Base-by-base conservation (phyloP, 2,329 filamentous ascomycete genomes). In the Rutstroemia sp. region DNA sequence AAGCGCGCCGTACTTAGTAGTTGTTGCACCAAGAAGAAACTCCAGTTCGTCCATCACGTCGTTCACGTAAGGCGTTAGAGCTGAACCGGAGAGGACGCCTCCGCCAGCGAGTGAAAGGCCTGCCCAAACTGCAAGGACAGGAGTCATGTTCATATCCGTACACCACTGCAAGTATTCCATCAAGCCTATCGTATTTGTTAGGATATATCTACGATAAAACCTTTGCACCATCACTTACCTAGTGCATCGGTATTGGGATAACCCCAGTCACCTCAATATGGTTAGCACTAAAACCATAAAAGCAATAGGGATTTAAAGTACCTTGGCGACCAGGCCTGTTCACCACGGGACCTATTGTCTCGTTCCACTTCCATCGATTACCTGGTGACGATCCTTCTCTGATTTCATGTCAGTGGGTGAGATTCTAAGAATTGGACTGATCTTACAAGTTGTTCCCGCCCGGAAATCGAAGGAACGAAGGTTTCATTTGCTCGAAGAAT, bases 391-490 rank as follows among this genome's bases (percentile, higher is more conserved):
- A 57, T 34, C 58, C 61, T 60, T 64, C 65, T 53, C 49, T 63
- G 47, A 52, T 23, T n/a, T 27, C 62, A 71, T 65, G 69, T 51
- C 71, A 53, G 58, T 58, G 14, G 57, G 53, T 59, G 57, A 55
- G 16, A 40, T 76, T 9, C 4, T 7, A 21, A 73, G 60, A 72
- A 72, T 16, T 23, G 40, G 39, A 23, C 10, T 16, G 27, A 1
- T 60, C 69, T 57, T 67, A 68, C 65, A 85, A 68, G 71, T 82
- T 84, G 64, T 84, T 84, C 7, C 82, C 83, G 4, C 84, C 84
- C 0, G 84, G 84, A 56, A 86, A 79, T 12, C 84, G 77, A 42
- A 87, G 74, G 62, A 86, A 78, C 8, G 74, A 75, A 0, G 78
- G 76, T 50, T 79, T 75, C 2, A 82, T 66, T 9, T 72, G 73